phyloP scores from a whole-genome alignment of 345 rosid genomes.

The Populus euphratica region DNA sequence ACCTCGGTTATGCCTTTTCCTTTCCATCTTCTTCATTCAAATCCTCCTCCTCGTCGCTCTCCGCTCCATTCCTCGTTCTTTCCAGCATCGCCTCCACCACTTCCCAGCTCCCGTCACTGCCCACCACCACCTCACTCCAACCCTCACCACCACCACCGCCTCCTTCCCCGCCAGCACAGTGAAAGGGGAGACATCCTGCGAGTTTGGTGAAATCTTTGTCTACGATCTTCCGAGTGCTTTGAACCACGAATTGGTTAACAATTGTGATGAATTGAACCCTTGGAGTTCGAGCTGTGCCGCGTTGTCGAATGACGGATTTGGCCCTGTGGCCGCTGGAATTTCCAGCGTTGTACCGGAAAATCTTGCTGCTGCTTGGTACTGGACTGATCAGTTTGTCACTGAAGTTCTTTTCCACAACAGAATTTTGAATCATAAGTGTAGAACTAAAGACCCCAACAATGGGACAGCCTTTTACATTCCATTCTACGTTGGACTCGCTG shows the following conservation, averaged over 20 bases:
- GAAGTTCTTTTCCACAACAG: conserved; percentile 84
- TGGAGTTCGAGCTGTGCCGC: conserved; percentile 91
- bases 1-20: conserved; percentile 31
- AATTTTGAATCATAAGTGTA: conserved; percentile 64
- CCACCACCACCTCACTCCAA: conserved; percentile 30
- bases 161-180: background rate
- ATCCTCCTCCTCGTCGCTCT: conserved; percentile 24
- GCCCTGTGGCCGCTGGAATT: conserved; percentile 50
- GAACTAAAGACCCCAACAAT: conserved; percentile 57
- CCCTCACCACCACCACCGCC: conserved; percentile 10
- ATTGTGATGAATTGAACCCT: conserved; percentile 72
- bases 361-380: conserved; percentile 76
- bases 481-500: conserved; percentile 90
- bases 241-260: conserved; percentile 54
- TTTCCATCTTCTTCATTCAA: conserved; percentile 29
- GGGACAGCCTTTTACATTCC: conserved; percentile 89
- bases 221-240: conserved; percentile 70
- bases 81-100: conserved; percentile 45
- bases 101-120: conserved; percentile 46
- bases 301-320: conserved; percentile 66
- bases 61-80: conserved; percentile 49
- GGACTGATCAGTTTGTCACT: conserved; percentile 87
- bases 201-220: conserved; percentile 59
- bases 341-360: conserved; percentile 48
- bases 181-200: conserved; percentile 38